These are phyloP conservation scores for Exutisphaerella laricina DNA, from an alignment of 2,329 filamentous ascomycete genomes.

Conservation along the genomic window DNA sequence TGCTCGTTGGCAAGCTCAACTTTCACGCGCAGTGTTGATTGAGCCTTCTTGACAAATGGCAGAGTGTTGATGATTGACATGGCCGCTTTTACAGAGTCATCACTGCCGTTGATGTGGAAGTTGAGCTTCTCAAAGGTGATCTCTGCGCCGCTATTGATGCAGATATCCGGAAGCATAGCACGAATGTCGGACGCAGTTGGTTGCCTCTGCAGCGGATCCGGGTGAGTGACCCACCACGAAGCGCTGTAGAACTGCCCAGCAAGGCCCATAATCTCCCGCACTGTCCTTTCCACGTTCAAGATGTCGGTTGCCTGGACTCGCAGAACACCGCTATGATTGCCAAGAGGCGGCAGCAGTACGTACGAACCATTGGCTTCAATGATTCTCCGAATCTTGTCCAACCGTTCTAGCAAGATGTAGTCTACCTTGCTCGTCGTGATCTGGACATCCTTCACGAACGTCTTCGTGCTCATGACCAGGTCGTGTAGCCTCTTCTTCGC, in stretches of 20 bases:
- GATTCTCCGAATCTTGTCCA: slow-evolving; percentile 97
- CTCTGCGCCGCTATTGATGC: slow-evolving; percentile 91
- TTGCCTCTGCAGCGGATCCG: slow-evolving; percentile 59
- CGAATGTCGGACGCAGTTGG: slow-evolving; percentile 66
- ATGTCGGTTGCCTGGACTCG: slow-evolving; percentile 91
- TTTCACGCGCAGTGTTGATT: slow-evolving; percentile 93
- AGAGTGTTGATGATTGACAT: slow-evolving; percentile 90
- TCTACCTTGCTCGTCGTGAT: slow-evolving; percentile 91
- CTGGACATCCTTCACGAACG: slow-evolving; percentile 78
- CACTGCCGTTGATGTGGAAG: slow-evolving; percentile 90
- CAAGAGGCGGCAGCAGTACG: slow-evolving; percentile 83
- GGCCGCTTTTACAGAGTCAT: slow-evolving; percentile 94
- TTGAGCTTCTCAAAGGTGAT: slow-evolving; percentile 90
- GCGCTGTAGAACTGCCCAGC: slow-evolving; percentile 97
- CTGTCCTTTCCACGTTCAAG: slow-evolving; percentile 87
- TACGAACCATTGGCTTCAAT: slow-evolving; percentile 95
- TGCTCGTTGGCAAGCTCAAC: slow-evolving; percentile 99
- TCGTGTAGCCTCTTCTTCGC: slow-evolving; percentile 92
- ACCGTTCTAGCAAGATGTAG: slow-evolving; percentile 79
- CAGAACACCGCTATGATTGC: slow-evolving; percentile 75
- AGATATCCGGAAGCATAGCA: slow-evolving; percentile 91
- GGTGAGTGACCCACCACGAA: slow-evolving; percentile 86
- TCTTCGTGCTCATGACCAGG: slow-evolving; percentile 70
- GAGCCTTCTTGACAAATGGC: slow-evolving; percentile 77
- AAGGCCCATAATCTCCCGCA: slow-evolving; percentile 91